Percentiles rank a stretch among this genome's conserved stretches.
Evolutionary conservation across 495 filamentous ascomycete genomes (phyloP).

Genomic region (Niebla homalea): DNA sequence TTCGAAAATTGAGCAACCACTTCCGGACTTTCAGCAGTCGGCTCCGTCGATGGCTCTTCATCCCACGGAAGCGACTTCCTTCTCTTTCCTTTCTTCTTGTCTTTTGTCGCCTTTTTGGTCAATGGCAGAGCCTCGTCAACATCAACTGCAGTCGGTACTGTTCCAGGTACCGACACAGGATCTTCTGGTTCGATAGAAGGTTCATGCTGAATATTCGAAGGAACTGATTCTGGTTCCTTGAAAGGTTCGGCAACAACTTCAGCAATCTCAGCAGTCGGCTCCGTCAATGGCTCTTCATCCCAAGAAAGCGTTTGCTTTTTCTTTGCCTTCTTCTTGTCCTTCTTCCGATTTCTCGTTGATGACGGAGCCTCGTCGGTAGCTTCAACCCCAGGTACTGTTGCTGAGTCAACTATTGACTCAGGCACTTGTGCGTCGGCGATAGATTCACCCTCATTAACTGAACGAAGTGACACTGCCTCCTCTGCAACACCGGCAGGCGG

Average conservation of each 20-base stretch:
- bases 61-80: slow-evolving; percentile 9
- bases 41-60: not conserved
- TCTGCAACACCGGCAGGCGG: not conserved
- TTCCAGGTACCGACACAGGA: not conserved
- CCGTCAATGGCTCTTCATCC: slow-evolving; percentile 8
- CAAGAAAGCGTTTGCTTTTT: slow-evolving; percentile 25
- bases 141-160: not conserved
- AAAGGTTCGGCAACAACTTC: not conserved
- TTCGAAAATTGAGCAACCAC: not conserved
- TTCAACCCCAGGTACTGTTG: slow-evolving; percentile 4
- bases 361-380: not conserved
- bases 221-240: slow-evolving; percentile 5
- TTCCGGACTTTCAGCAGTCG: not conserved
- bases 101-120: slow-evolving; percentile 32
- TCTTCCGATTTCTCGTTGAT: slow-evolving; percentile 15
- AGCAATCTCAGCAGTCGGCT: not conserved
- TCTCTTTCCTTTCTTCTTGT: slow-evolving; percentile 29
- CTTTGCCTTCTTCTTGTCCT: slow-evolving; percentile 31
- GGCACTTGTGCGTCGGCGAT: too few relatives aligned
- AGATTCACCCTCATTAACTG: too few relatives aligned
- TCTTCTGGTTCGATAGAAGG: not conserved
- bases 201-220: slow-evolving; percentile 7
- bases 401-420: slow-evolving; percentile 2
- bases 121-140: slow-evolving; percentile 13
- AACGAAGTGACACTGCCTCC: too few relatives aligned